Percentiles rank a stretch among this genome's conserved stretches.
These are phyloP conservation scores for Aspergillus sp. DNA, from an alignment of 2,329 filamentous ascomycete species.

Conservation along the genomic window DNA sequence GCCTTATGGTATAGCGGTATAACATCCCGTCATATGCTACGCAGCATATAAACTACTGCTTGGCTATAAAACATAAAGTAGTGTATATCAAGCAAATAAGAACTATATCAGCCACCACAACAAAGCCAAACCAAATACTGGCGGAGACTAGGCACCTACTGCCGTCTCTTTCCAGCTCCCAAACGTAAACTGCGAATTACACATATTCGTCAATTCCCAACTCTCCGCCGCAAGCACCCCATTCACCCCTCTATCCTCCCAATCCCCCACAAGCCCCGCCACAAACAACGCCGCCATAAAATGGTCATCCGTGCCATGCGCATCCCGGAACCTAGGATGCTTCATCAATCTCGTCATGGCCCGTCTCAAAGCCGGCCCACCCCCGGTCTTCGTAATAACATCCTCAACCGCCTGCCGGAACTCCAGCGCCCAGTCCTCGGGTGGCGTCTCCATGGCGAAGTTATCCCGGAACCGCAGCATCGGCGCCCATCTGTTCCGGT, in stretches of 20 bases:
- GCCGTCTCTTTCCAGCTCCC: slow-evolving; percentile 36
- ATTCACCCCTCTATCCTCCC: slow-evolving; percentile 44
- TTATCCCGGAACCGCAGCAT: slow-evolving; percentile 66
- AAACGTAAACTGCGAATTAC: slow-evolving; percentile 60
- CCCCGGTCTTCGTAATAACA: slow-evolving; percentile 55
- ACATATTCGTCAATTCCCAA: slow-evolving; percentile 69
- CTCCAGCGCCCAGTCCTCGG: slow-evolving; percentile 61
- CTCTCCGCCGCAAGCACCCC: slow-evolving; percentile 52
- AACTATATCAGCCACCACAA: too few relatives aligned
- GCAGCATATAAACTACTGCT: too few relatives aligned
- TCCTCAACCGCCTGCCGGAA: slow-evolving; percentile 67
- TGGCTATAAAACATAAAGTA: too few relatives aligned
- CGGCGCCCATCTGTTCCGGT: slow-evolving; percentile 64
- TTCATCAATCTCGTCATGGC: slow-evolving; percentile 66
- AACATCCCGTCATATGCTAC: too few relatives aligned
- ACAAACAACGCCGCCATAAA: slow-evolving; percentile 67
- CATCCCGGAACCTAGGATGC: slow-evolving; percentile 64
- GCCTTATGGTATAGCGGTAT: too few relatives aligned
- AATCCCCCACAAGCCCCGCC: slow-evolving; percentile 55
- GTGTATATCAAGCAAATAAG: too few relatives aligned
- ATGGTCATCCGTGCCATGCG: slow-evolving; percentile 69
- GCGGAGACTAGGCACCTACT: too few relatives aligned
- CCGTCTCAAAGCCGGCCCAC: slow-evolving; percentile 52
- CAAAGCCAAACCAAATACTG: too few relatives aligned
- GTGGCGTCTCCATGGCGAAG: slow-evolving; percentile 60